Evolutionary conservation across 768 basidiomycete species (phyloP), one percentile per base, ranked within the genome.

Genomic region (Russula foetens): DNA sequence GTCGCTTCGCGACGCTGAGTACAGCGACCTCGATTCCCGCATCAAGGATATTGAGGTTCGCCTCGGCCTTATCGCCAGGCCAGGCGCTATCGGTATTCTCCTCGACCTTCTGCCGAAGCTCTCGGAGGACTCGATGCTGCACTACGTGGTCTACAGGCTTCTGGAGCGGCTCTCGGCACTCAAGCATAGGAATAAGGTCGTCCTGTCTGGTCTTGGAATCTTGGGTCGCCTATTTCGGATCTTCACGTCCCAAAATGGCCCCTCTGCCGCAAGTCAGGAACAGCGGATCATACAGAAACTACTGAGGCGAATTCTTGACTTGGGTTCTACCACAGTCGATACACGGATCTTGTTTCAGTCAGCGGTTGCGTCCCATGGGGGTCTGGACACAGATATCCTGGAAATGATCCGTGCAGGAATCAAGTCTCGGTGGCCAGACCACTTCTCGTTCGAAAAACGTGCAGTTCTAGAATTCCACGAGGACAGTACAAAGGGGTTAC

Each of bases 371-470:
- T 74, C 72, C 2, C 77, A 81, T 55, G 77, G 79, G 15, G 75
- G 73, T 0, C 69, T 90, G 26, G 83, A 90, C 62, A 68, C 73
- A 7, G 87, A 88, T 49, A 77, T 89, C 38, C 69, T 92, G 47
- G 89, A 90, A 46, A 71, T 90, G 28, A 77, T 92, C 55, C 81
- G 86, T 7, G 77, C 80, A 48, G 84, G 82, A 3, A 84, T 89
- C 78, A 86, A 82, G 70, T 83, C 84, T 41, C 79, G 83, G 35
- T 92, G 90, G 91, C 83, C 87, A 0, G 81, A 84, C 58, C 90
- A 92, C 68, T 80, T 93, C 61, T 87, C 83, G 3, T 73, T 92
- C 66, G 83, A 84, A 68, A 78, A 79, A 2, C 69, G 74, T 6
- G 80, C 86, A 3, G 73, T 80, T 9, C 64, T 90, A 7, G 73